A percentile compares a stretch with the other conserved stretches of the same genome.
These are phyloP conservation scores for Hirsutella minnesotensis DNA, from an alignment of 2,329 filamentous ascomycete genomes.

Conservation along the genomic window DNA sequence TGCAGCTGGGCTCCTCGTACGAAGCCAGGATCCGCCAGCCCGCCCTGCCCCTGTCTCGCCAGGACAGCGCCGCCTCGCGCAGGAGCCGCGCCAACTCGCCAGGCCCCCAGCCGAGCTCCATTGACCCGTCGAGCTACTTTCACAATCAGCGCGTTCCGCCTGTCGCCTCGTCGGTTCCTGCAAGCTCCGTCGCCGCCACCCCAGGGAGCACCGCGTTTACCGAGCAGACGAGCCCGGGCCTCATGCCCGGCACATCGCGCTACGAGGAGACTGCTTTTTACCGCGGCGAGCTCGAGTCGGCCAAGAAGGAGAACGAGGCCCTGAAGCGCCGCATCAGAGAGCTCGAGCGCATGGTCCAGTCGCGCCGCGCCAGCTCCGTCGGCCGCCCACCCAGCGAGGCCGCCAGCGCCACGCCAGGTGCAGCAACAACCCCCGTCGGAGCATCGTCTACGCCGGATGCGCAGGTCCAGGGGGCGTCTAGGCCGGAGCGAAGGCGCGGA, in stretches of 20 bases:
- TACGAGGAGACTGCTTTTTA: conserved; percentile 53
- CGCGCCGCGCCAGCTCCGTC: conserved; percentile 34
- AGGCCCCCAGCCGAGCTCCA: conserved; percentile 30
- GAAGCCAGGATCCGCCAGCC: conserved; percentile 24
- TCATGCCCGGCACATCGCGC: conserved; percentile 44
- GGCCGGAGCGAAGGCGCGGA: conserved; percentile 30
- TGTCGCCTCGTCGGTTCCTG: conserved; percentile 16
- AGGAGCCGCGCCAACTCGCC: conserved; percentile 40
- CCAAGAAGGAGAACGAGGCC: conserved; percentile 52
- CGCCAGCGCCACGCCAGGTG: conserved; percentile 39
- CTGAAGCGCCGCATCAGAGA: conserved; percentile 51
- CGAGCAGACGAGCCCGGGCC: conserved; percentile 37
- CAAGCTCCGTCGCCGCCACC: conserved; percentile 28
- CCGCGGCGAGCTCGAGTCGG: conserved; percentile 46
- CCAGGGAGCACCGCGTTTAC: conserved; percentile 21
- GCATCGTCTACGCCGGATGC: conserved; percentile 14
- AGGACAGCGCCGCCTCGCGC: conserved; percentile 43
- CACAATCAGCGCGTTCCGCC: conserved; percentile 32
- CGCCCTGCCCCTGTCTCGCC: conserved; percentile 34
- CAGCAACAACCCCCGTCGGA: conserved; percentile 21
- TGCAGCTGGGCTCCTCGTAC: conserved; percentile 22
- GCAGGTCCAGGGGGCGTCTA: conserved; percentile 21
- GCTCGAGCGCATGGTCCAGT: conserved; percentile 43
- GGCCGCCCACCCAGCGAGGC: conserved; percentile 38
- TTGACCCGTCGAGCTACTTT: conserved; percentile 32